These are phyloP conservation scores for Karstenula rhodostoma DNA, from an alignment of 2,329 filamentous ascomycete genomes.

Conservation along the genomic window DNA sequence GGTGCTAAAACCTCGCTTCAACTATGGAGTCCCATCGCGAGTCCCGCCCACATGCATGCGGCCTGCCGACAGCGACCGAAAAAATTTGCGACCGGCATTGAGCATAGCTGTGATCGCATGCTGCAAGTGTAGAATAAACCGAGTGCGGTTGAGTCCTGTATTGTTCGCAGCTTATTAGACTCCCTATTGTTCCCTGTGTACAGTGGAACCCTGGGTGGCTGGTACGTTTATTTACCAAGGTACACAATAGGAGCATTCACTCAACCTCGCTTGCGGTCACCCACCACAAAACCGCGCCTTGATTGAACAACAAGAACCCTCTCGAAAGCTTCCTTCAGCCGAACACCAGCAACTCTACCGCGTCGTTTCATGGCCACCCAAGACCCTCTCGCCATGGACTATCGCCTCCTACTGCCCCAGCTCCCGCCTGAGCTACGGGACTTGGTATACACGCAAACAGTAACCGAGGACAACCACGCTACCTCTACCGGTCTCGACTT, in stretches of 20 bases:
- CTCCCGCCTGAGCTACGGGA: conserved; percentile 44
- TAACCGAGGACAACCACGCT: conserved; percentile 6
- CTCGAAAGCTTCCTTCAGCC: not conserved
- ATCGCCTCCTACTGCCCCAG: conserved; percentile 29
- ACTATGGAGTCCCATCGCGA: not conserved
- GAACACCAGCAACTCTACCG: not conserved
- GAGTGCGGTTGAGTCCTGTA: not conserved
- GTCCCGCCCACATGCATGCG: conserved; percentile 9
- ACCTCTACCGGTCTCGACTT: conserved; percentile 29
- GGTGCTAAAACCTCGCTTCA: not conserved
- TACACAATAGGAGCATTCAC: conserved; percentile 1
- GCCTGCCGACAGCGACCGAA: conserved; percentile 8
- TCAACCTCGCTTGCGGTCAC: conserved; percentile 22
- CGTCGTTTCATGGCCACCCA: not conserved
- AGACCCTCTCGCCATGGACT: not conserved
- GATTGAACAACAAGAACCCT: not conserved
- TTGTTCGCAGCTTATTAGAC: not conserved
- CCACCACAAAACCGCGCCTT: conserved; percentile 5
- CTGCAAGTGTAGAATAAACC: not conserved
- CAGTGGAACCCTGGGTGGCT: not conserved
- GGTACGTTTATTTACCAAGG: not conserved
- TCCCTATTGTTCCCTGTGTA: not conserved
- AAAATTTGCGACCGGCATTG: not conserved
- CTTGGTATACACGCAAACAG: conserved; percentile 36
- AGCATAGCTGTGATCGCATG: not conserved